Evolutionary conservation across 2,329 filamentous ascomycete genomes (phyloP), one percentile per base, ranked within the genome.

Genomic region (Aschersonia sp.): DNA sequence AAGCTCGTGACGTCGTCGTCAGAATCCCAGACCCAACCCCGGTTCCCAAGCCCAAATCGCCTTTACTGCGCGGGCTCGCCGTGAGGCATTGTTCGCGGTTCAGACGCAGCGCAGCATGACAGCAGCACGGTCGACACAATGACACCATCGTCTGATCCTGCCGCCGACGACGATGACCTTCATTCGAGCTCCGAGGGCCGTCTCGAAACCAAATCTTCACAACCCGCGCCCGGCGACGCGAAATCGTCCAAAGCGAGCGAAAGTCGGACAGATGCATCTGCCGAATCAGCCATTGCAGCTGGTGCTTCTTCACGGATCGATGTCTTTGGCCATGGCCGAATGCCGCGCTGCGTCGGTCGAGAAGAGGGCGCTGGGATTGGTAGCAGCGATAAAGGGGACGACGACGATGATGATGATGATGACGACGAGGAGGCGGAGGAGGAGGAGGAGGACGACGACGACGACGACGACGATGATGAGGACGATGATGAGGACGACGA

Each of bases 401-500:
- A 45, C 0, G 59, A 58, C 0, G 57, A 51, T 0, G 57, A 58
- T 0, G 59, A 55, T 9, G 57, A 56, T 0, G 61, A 61, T 0
- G 61, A 66, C 0, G 63, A 64, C 0, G 64, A 65, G 0, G 66
- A 68, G 0, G 72, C 72, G 0, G 68, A 70, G 0, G 72, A 70
- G 0, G 69, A 68, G 0, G 68, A 69, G 0, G 68, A 67, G 0
- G 68, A 66, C 0, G 66, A 70, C 0, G 71, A 70, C 0, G 71
- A 71, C 0, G 76, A 79, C 0, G 76, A 79, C 0, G 78, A 81
- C 0, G 77, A 80, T 0, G 80, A 81, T 0, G 83, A 87, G 0
- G 83, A 85, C 0, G 81, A 84, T 0, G 87, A 94, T 0, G 87
- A 89, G 0, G 88, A 92, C 4, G 89, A 96, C 5, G 90, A 97